Base-by-base conservation (phyloP, 306 rosid species). In the Vachellia collinsii region DNA sequence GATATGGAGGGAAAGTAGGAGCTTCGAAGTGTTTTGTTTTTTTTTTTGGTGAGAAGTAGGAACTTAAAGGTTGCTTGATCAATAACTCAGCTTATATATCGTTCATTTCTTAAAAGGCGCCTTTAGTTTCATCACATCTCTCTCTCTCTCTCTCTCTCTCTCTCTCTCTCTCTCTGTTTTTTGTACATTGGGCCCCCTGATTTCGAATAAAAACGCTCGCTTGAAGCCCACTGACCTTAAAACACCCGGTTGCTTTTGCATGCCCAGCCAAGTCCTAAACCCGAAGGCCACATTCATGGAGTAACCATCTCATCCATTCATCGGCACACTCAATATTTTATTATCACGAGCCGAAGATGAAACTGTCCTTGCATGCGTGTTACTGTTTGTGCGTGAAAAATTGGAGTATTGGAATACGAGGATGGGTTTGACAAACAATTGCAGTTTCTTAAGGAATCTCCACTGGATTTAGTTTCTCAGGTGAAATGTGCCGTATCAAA, bases 31-130 rank as follows among this genome's bases (percentile, higher is more conserved):
- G n/a, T n/a, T n/a, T n/a, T n/a, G n/a, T n/a, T n/a, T n/a, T n/a
- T n/a, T n/a, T n/a, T n/a, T n/a, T n/a, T n/a, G n/a, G n/a, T n/a
- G n/a, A n/a, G n/a, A n/a, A n/a, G 19, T 7, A 17, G 34, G 80
- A 82, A 29, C 34, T 29, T 29, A 29, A 84, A 74, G 87, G 54
- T 56, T 59, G 79, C 75, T 79, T 77, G 76, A 61, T 80, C 86
- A 78, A 72, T 79, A 75, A 19, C 61, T 25, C n/a, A 38, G 56
- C 51, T 39, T 29, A 29, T 29, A 29, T 74, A 64, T 73, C 56
- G 22, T 66, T 74, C 54, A 77, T 71, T 74, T 79, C 56, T 74
- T 70, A 29, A 58, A 62, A 86, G 82, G 72, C 69, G 54, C 22
- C 77, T 83, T 29, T 29, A 29, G 34, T 29, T 83, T 81, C 39